phyloP scores from a whole-genome alignment of 2,329 filamentous ascomycete species.

The Pseudogymnoascus sp. region DNA sequence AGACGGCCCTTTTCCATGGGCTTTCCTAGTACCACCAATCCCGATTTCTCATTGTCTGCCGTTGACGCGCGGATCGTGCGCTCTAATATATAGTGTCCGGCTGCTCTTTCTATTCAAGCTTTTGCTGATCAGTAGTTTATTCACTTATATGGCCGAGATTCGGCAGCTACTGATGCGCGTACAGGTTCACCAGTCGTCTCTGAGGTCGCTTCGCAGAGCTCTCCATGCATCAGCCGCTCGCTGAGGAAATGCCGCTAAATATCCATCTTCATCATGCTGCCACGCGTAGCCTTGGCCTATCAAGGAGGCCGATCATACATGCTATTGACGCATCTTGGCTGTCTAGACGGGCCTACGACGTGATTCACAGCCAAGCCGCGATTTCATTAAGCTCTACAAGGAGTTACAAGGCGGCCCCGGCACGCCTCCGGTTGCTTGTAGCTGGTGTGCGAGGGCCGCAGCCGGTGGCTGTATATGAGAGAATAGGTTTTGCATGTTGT shows the following conservation, averaged over 20 bases:
- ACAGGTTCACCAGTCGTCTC: neutral
- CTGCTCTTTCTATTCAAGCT: neutral
- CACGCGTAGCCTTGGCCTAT: neutral
- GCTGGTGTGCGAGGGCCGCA: neutral
- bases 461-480: neutral
- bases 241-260: neutral
- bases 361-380: neutral
- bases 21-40: neutral
- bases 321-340: neutral
- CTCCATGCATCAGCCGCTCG: neutral
- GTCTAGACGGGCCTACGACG: neutral
- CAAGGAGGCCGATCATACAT: neutral
- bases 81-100: neutral
- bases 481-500: neutral
- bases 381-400: neutral
- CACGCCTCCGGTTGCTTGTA: neutral
- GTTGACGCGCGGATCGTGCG: neutral
- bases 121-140: neutral
- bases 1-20: neutral
- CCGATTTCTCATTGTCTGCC: neutral
- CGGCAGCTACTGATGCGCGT: neutral
- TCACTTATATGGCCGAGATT: neutral
- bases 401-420: neutral
- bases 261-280: constrained; percentile 47
- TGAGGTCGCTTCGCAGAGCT: neutral